These are phyloP conservation scores for Thraustotheca clavata DNA, from an alignment of 352 stramenopile species.

Conservation along the genomic window DNA sequence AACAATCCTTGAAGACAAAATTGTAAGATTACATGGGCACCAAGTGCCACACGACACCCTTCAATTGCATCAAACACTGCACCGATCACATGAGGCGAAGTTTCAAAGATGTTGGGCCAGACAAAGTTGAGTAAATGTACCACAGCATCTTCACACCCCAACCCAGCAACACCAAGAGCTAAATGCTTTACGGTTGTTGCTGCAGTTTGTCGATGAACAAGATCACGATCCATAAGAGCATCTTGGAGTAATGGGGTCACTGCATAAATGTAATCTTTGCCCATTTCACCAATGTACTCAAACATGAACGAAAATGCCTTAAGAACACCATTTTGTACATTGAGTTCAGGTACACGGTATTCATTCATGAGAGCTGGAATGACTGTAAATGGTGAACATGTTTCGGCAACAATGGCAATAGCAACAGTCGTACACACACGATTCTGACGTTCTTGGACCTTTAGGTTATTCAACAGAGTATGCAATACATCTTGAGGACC, in stretches of 20 bases:
- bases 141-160: constrained; percentile 97
- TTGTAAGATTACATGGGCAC: constrained; percentile 93
- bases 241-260: constrained; percentile 98
- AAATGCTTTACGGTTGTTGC: constrained; percentile 98
- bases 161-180: constrained; percentile 91
- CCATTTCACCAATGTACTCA: constrained; percentile 99
- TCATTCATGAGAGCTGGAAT: constrained; percentile 99
- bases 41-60: constrained; percentile 93
- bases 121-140: constrained; percentile 98
- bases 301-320: constrained; percentile 99
- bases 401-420: constrained; percentile 99
- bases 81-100: constrained; percentile 98
- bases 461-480: constrained; percentile 98
- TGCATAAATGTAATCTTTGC: constrained; percentile 99
- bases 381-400: constrained; percentile 98
- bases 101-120: constrained; percentile 99
- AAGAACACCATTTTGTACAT: constrained; percentile 99
- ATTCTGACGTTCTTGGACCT: constrained; percentile 98
- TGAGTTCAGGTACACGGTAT: constrained; percentile 98
- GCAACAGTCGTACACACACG: constrained; percentile 99
- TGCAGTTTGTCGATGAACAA: constrained; percentile 97
- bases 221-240: constrained; percentile 97
- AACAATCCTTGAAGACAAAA: constrained; percentile 98
- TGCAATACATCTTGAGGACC: constrained; percentile 98
- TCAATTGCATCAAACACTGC: constrained; percentile 98